These are phyloP conservation scores for Psilocybe sp. DNA, from an alignment of 768 basidiomycete genomes.

Conservation along the genomic window DNA sequence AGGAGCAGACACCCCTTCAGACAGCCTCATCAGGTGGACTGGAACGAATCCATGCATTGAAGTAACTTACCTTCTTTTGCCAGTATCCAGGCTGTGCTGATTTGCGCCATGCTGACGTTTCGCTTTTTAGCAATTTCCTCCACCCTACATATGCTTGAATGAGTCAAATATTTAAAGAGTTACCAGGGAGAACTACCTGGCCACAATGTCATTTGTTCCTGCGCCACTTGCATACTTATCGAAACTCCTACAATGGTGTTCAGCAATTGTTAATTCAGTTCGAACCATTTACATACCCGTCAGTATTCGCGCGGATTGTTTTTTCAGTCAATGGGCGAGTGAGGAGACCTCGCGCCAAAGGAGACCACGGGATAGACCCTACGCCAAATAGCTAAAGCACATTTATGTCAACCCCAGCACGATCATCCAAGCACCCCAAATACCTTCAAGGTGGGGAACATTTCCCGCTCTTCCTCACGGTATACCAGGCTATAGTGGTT, in stretches of 20 bases:
- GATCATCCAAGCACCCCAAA: neutral
- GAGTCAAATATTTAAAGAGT: neutral
- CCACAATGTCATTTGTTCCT: conserved; percentile 32
- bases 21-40: neutral
- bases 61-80: conserved; percentile 32
- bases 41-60: too few species aligned
- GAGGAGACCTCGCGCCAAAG: conserved; percentile 52
- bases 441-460: conserved; percentile 58
- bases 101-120: conserved; percentile 52
- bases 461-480: conserved; percentile 62
- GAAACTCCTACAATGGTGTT: conserved; percentile 4
- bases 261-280: neutral
- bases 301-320: conserved; percentile 37
- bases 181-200: conserved; percentile 23
- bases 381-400: conserved; percentile 44
- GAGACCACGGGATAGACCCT: conserved; percentile 59
- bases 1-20: conserved; percentile 47
- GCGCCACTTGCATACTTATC: conserved; percentile 17
- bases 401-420: neutral
- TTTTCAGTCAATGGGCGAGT: conserved; percentile 39
- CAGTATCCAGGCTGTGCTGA: conserved; percentile 51
- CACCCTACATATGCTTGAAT: conserved; percentile 29
- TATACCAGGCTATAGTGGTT: conserved; percentile 61
- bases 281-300: conserved; percentile 24
- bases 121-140: conserved; percentile 53